A percentile compares a stretch with the other conserved stretches of the same genome.
phyloP scores from a whole-genome alignment of 768 basidiomycete species.

The Hypsizygus marmoreus region DNA sequence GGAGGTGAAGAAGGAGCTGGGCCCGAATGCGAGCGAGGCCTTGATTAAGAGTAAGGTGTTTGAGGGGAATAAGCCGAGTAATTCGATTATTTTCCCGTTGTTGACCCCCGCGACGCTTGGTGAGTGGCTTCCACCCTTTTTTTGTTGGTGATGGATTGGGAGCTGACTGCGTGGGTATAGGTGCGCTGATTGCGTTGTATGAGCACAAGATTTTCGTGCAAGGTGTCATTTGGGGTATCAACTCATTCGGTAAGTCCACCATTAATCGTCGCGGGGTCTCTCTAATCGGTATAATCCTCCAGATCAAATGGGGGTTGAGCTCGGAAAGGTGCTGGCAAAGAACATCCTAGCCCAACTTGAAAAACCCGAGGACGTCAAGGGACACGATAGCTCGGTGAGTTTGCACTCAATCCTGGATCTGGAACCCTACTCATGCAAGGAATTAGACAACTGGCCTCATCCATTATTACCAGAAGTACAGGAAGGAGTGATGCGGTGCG shows the following conservation, averaged over 20 bases:
- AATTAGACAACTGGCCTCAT: slow-evolving; percentile 90
- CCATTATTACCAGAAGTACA: slow-evolving; percentile 92
- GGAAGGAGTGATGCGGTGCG: slow-evolving; percentile 78
- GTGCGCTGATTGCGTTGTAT: slow-evolving; percentile 85
- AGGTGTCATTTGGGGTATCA: slow-evolving; percentile 97
- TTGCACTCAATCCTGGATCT: slow-evolving; percentile 6
- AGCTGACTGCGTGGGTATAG: slow-evolving; percentile 22
- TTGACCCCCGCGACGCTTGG: slow-evolving; percentile 90
- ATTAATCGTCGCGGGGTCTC: background rate
- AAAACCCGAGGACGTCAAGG: slow-evolving; percentile 75
- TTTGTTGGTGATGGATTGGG: slow-evolving; percentile 2
- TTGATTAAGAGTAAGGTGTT: slow-evolving; percentile 97
- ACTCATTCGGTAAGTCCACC: slow-evolving; percentile 83
- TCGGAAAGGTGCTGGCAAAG: slow-evolving; percentile 97
- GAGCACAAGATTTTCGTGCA: slow-evolving; percentile 99
- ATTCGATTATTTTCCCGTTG: slow-evolving; percentile 93
- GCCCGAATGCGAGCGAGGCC: slow-evolving; percentile 72
- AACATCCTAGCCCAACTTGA: slow-evolving; percentile 88
- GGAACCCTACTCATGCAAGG: background rate
- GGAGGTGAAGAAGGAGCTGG: slow-evolving; percentile 72
- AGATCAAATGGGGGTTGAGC: slow-evolving; percentile 99
- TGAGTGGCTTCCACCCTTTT: no score
- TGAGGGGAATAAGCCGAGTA: slow-evolving; percentile 95
- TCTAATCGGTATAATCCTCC: slow-evolving; percentile 3
- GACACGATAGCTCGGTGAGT: slow-evolving; percentile 84